Percentiles rank a stretch among this genome's conserved stretches.
phyloP scores from a whole-genome alignment of 192 early-diverging fungal genomes.

The Linderina pennispora region DNA sequence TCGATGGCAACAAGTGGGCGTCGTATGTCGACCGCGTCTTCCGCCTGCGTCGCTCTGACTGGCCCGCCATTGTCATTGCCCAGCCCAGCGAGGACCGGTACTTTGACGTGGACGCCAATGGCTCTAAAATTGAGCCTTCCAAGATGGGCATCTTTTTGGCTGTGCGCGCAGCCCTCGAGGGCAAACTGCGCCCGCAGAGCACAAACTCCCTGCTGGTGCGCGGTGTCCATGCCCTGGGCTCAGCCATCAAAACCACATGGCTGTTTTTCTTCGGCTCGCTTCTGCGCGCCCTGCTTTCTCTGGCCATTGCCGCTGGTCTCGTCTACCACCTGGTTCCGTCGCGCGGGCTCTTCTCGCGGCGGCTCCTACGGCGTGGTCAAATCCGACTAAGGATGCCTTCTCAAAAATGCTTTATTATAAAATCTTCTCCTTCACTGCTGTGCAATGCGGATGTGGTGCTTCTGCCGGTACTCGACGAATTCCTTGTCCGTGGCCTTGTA shows the following conservation, averaged over 20 bases:
- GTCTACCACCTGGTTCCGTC: slow-evolving; percentile 14
- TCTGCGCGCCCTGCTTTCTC: slow-evolving; percentile 15
- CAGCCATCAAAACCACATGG: slow-evolving; percentile 8
- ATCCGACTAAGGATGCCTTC: slow-evolving; percentile 12
- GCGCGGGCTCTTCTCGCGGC: slow-evolving; percentile 3
- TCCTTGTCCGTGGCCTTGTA: slow-evolving; percentile 91
- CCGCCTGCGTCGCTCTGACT: slow-evolving; percentile 19
- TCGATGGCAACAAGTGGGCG: slow-evolving; percentile 57
- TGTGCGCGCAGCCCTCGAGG: slow-evolving; percentile 35
- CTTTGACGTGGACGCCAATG: slow-evolving; percentile 21
- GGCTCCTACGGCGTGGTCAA: slow-evolving; percentile 25
- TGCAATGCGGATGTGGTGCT: slow-evolving; percentile 76
- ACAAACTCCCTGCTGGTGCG: slow-evolving; percentile 35
- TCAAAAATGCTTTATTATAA: too few species aligned
- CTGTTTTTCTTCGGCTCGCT: slow-evolving; percentile 21
- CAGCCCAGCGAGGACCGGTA: slow-evolving; percentile 43
- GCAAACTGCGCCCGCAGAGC: slow-evolving; percentile 22
- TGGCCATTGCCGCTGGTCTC: slow-evolving; percentile 8
- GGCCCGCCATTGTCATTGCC: slow-evolving; percentile 50
- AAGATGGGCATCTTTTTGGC: slow-evolving; percentile 37
- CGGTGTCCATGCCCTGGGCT: slow-evolving; percentile 1
- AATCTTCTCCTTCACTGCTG: background rate
- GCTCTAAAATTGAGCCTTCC: slow-evolving; percentile 22
- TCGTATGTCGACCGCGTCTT: slow-evolving; percentile 55
- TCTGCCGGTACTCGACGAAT: slow-evolving; percentile 81